Evolutionary conservation across 352 stramenopile genomes (phyloP), one percentile per base, ranked within the genome.

Genomic region (Phytophthora rubi): DNA sequence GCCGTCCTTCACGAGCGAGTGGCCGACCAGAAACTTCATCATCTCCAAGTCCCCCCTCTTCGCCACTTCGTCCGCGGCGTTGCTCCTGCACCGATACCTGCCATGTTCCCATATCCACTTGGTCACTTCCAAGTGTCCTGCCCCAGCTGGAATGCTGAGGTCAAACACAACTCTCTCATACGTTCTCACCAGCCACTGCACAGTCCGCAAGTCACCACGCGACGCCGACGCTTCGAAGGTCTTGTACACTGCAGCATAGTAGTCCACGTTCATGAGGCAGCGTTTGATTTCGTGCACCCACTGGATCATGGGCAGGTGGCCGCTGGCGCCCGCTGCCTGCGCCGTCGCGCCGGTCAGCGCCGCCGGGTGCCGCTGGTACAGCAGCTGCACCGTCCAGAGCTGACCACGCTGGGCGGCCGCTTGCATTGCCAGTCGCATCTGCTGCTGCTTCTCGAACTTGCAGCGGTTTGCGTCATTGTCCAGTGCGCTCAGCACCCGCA

Each of bases 341-440:
- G 65, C 58, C 26, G 51, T 56, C n/a, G 39, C 44, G 15, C 18
- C 58, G 28, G 61, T 62, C 51, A 71, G 32, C 9, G 65, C 65
- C 30, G 15, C 47, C 26, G 65, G 57, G 9, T 58, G 26, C 6
- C 57, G 28, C 15, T 54, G 12, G 18, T 62, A 62, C 28, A 67
- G 57, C 23, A 53, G 57, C 58, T 62, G 28, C 21, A 67, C 65
- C 39, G 59, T 63, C 42, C 52, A 62, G 30, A 72, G 52, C 32
- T 67, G 37, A 0, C 65, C 58, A 5, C 59, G 21, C 6, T 48
- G 15, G 15, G 65, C 65, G 0, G 58, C 58, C 6, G 21, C 23
- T 7, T 15, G 8, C 59, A 62, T 68, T 5, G 58, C 65, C 42
- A 72, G 51, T 52, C 58, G 65, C 35, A 44, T 49, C 16, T 67